Base-by-base conservation (phyloP, 495 filamentous ascomycete genomes). In the Lepraria neglecta region DNA sequence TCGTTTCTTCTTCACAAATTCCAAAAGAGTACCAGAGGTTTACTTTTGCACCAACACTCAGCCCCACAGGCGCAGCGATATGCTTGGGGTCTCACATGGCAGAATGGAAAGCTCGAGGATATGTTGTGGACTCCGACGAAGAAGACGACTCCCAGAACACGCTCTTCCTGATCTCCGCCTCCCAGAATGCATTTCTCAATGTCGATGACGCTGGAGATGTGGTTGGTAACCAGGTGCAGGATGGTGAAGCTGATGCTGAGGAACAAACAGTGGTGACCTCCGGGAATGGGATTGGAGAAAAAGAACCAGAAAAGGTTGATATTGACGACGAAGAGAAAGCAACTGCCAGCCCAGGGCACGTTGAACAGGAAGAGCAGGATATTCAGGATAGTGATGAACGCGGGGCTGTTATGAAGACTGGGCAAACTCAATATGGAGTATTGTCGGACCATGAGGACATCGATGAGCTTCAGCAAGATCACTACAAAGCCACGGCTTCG, bases 111-210 rank as follows among this genome's bases (percentile, higher is more conserved):
- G 75, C 78, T 71, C 76, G 77, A 71, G 82, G 83, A 57, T 86
- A 77, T 75, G 83, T 86, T 64, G 79, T 80, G 61, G 81, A 84
- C 67, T 85, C 83, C 33, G 83, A 86, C 63, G 78, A 79, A 40
- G 80, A 83, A 54, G 83, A 85, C 9, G 60, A 62, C 33, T 65
- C 58, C 52, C 61, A 66, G 24, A 35, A n/a, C 24, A 33, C 61
- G 27, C 31, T 46, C 11, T 38, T 21, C 21, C 14, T 7, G 47
- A 65, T 24, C 54, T 58, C 40, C 30, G 14, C 31, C 5, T 66
- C 65, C 40, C 40, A 0, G 28, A 24, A 48, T 11, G 42, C 30
- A 33, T 21, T 2, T 45, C 15, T 38, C 59, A 31, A 42, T n/a
- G 19, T 40, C 21, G 40, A 42, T 56, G 52, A 56, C 19, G 48